Conservation (phyloP, 2,329 filamentous ascomycete genomes). For the Chaetoscypha palmicola region DNA sequence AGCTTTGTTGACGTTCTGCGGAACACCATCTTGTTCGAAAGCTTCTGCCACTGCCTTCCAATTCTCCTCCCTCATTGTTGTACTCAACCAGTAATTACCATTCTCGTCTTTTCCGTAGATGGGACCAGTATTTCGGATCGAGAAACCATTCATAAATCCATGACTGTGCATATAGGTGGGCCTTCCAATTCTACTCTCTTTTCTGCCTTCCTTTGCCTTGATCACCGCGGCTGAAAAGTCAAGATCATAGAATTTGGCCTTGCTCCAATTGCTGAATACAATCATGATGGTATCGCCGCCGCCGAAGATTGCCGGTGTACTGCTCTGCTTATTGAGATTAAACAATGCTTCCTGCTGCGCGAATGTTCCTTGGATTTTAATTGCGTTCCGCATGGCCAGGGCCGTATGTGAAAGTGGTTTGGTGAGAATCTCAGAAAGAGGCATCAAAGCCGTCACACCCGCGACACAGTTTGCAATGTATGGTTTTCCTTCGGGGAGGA, state of each 20-base stretch:
- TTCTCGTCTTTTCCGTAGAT: constrained; percentile 29
- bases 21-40: background rate
- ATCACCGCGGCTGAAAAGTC: constrained; percentile 32
- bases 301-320: constrained; percentile 31
- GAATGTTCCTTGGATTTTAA: constrained; percentile 32
- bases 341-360: constrained; percentile 33
- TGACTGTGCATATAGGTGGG: constrained; percentile 10
- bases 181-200: constrained; percentile 6
- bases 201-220: background rate
- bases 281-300: constrained; percentile 31
- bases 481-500: constrained; percentile 22
- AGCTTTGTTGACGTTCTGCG: no score
- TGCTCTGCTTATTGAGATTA: constrained; percentile 21
- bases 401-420: constrained; percentile 28
- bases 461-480: constrained; percentile 27
- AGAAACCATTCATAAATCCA: constrained; percentile 1
- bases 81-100: constrained; percentile 31
- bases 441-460: constrained; percentile 24
- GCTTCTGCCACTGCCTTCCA: constrained; percentile 22
- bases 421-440: constrained; percentile 22
- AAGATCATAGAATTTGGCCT: constrained; percentile 31
- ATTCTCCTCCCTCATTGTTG: constrained; percentile 14
- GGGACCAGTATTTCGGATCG: constrained; percentile 15
- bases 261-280: constrained; percentile 36
- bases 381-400: constrained; percentile 27